Conservation (phyloP, 164 flowering plant genomes). For the Litsea cubeba region DNA sequence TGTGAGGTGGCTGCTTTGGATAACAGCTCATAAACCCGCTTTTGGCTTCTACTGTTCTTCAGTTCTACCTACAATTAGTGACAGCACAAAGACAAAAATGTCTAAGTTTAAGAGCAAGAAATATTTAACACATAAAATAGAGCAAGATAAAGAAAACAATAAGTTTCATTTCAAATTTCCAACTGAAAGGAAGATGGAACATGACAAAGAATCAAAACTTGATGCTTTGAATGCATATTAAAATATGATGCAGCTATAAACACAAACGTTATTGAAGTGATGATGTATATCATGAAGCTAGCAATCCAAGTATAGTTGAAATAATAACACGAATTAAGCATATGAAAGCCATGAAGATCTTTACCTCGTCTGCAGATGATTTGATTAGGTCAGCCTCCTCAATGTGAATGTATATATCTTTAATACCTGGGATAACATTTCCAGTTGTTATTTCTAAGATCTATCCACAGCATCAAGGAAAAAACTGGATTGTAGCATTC, state of each 20-base stretch:
- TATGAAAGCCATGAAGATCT: not conserved
- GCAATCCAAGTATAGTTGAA: not conserved
- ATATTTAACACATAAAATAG: not conserved
- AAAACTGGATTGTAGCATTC: not conserved
- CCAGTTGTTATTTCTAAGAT: not conserved
- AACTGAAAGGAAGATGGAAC: not conserved
- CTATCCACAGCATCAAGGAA: not conserved
- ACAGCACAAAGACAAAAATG: slow-evolving; percentile 4
- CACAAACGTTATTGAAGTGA: not conserved
- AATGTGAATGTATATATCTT: slow-evolving; percentile 51
- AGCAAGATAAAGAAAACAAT: not conserved
- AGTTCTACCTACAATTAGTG: slow-evolving; percentile 70
- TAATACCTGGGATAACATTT: slow-evolving; percentile 53
- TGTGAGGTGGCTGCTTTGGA: slow-evolving; percentile 63
- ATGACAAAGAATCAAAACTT: no score
- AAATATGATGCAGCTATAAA: not conserved
- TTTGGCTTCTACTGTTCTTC: slow-evolving; percentile 67
- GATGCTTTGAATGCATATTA: not conserved
- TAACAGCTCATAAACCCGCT: slow-evolving; percentile 78
- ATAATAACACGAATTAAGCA: not conserved
- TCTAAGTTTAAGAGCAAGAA: not conserved
- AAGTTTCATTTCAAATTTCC: not conserved
- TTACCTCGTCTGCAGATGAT: slow-evolving; percentile 71
- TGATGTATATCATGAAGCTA: not conserved
- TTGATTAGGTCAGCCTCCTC: slow-evolving; percentile 60